Evolutionary conservation across 1,139 yeast genomes (phyloP).

Genomic region (Sugiyamaella neomexicana): DNA sequence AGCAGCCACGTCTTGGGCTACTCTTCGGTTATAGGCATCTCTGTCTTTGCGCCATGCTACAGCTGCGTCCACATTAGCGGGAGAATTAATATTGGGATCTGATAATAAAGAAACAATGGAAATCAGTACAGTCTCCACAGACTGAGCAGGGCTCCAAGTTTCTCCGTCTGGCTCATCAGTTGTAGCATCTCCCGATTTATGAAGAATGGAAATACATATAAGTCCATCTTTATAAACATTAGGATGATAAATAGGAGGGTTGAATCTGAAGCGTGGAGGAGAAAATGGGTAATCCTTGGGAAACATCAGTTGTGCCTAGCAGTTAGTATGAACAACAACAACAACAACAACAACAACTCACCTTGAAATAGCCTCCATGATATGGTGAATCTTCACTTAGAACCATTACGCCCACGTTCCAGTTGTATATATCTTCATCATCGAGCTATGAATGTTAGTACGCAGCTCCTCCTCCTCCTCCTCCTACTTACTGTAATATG

Average conservation of each 20-base stretch:
- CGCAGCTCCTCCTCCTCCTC: background rate
- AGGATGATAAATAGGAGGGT: conserved; percentile 95
- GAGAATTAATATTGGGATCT: conserved; percentile 90
- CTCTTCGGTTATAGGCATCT: conserved; percentile 75
- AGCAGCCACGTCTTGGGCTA: conserved; percentile 77
- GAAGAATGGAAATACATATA: conserved; percentile 87
- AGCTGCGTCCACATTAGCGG: conserved; percentile 97
- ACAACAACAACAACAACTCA: too few species aligned
- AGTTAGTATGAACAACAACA: too few species aligned
- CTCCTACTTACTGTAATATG: conserved; percentile 55
- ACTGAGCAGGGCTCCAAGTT: conserved; percentile 92
- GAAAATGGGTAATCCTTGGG: conserved; percentile 88
- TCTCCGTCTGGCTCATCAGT: conserved; percentile 88
- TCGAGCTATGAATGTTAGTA: conserved; percentile 49
- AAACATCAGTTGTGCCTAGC: conserved; percentile 80
- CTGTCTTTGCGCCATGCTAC: conserved; percentile 86
- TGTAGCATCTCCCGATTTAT: conserved; percentile 85
- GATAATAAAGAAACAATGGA: conserved; percentile 86
- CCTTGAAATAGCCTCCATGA: conserved; percentile 91
- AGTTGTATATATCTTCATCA: conserved; percentile 84
- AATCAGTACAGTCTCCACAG: conserved; percentile 86
- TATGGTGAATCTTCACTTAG: conserved; percentile 84
- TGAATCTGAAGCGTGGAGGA: conserved; percentile 89
- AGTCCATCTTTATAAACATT: conserved; percentile 93
- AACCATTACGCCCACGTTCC: conserved; percentile 95